Percentiles rank a stretch among this genome's conserved stretches.
These are phyloP conservation scores for Aspergillus steynii DNA, from an alignment of 495 filamentous ascomycete genomes.

Conservation along the genomic window DNA sequence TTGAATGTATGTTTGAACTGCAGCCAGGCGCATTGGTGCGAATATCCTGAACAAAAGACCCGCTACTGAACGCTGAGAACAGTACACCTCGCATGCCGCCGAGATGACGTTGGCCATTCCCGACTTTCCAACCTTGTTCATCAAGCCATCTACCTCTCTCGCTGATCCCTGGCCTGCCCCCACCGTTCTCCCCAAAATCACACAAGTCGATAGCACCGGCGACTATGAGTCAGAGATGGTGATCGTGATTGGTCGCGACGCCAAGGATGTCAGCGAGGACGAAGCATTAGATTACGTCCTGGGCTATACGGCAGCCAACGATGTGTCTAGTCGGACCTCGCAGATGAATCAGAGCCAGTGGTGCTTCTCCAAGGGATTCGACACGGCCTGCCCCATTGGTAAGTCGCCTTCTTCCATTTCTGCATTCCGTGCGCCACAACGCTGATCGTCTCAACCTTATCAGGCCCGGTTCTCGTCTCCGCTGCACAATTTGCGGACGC, in stretches of 20 bases:
- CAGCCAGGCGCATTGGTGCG: not conserved
- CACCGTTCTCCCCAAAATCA: slow-evolving; percentile 65
- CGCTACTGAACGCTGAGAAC: not conserved
- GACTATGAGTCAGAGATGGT: slow-evolving; percentile 88
- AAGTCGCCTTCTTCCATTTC: slow-evolving; percentile 4
- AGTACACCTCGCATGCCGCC: slow-evolving; percentile 74
- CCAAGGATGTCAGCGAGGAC: slow-evolving; percentile 64
- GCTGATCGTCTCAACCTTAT: not conserved
- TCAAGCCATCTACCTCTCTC: slow-evolving; percentile 74
- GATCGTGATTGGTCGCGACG: slow-evolving; percentile 69
- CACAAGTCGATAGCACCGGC: slow-evolving; percentile 53
- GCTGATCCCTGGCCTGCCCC: slow-evolving; percentile 65
- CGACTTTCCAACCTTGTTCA: slow-evolving; percentile 73
- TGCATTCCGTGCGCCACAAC: not conserved
- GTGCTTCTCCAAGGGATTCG: slow-evolving; percentile 81
- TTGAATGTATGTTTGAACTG: slow-evolving; percentile 55
- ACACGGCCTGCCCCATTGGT: slow-evolving; percentile 77
- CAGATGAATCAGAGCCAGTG: slow-evolving; percentile 81
- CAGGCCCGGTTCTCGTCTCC: slow-evolving; percentile 57
- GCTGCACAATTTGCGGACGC: slow-evolving; percentile 61
- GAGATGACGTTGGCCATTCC: slow-evolving; percentile 75
- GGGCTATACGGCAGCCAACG: slow-evolving; percentile 79
- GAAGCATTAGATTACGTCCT: slow-evolving; percentile 74
- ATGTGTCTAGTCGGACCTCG: slow-evolving; percentile 77
- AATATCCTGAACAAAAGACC: not conserved